phyloP scores from a whole-genome alignment of 768 basidiomycete genomes.

The Russula virescens region DNA sequence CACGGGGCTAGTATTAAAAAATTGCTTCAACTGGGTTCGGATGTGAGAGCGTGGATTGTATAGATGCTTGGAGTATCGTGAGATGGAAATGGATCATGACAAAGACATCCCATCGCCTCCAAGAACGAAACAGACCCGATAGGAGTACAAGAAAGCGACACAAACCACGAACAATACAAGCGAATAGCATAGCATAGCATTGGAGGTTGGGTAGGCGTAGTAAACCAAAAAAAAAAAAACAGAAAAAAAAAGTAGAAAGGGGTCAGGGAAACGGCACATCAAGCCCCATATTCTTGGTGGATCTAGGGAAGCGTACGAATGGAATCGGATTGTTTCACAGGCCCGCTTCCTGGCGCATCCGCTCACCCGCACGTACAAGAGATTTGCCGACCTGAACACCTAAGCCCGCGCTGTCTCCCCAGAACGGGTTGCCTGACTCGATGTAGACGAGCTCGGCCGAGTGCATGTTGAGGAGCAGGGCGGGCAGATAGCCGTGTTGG shows the following conservation, averaged over 20 bases:
- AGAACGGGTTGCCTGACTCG: constrained; percentile 53
- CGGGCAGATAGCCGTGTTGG: constrained; percentile 58
- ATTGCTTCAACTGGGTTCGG: too few species aligned
- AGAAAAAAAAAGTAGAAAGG: too few species aligned
- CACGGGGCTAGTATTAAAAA: too few species aligned
- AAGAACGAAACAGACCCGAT: constrained; percentile 5
- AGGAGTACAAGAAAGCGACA: not conserved
- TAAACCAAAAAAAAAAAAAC: too few species aligned
- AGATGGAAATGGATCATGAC: not conserved
- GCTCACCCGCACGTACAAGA: constrained; percentile 50
- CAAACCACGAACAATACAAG: not conserved
- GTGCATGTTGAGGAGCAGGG: constrained; percentile 49
- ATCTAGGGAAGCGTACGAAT: too few species aligned
- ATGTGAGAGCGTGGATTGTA: not conserved
- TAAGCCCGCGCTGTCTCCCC: constrained; percentile 54
- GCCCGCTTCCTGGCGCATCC: constrained; percentile 33
- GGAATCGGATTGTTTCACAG: not conserved
- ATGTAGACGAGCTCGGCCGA: constrained; percentile 41
- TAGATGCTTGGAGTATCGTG: not conserved
- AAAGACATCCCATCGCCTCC: not conserved
- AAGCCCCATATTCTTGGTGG: too few species aligned
- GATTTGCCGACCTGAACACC: constrained; percentile 57
- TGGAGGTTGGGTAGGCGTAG: not conserved
- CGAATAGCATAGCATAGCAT: not conserved
- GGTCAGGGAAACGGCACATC: too few species aligned